Evolutionary conservation across 169 alveolate species (phyloP), one percentile per base, ranked within the genome.

Genomic region (Plasmodium inui): DNA sequence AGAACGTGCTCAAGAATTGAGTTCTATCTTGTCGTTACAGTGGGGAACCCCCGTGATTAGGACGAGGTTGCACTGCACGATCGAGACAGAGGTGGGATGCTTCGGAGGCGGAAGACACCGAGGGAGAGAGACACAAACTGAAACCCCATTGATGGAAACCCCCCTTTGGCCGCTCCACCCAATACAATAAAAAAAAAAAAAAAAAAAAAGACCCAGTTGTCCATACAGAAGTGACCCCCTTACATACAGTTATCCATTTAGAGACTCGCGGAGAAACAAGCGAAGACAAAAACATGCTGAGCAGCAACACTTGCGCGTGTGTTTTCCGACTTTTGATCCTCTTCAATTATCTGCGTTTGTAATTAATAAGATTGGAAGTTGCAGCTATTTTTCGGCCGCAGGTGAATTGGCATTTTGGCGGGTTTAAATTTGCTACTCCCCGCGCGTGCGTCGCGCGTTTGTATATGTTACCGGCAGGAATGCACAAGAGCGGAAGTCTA

Each of bases 1-100:
- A 86, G 86, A 82, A 78, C 37, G 95, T 80, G 14, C 71, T 89
- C 32, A 89, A 89, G 30, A 89, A 89, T 61, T 89, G 72, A 80
- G 53, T 41, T n/a, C 22, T 3, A 0, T 9, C n/a, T 8, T 17
- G 30, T 67, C 6, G 9, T 22, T 67, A 5, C 6, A 61, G 34
- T 14, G 34, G 76, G 17, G 76, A n/a, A n/a, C 32, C 30, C 7
- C 9, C n/a, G 22, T 14, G 22, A 22, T 0, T 6, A 22, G 22
- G 30, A 57, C 3, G 30, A 22, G 22, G n/a, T n/a, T n/a, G n/a
- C n/a, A 0, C 30, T 57, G 32, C 30, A 57, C 1, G 34, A 17
- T 1, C 3, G 14, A 41, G 2, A 41, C 53, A 41, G 53, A 17
- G 53, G 14, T 8, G 53, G 17, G 3, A 34, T 34, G 6, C 39